Conservation (phyloP, 768 basidiomycete species). For the Gloeostereum incarnatum region DNA sequence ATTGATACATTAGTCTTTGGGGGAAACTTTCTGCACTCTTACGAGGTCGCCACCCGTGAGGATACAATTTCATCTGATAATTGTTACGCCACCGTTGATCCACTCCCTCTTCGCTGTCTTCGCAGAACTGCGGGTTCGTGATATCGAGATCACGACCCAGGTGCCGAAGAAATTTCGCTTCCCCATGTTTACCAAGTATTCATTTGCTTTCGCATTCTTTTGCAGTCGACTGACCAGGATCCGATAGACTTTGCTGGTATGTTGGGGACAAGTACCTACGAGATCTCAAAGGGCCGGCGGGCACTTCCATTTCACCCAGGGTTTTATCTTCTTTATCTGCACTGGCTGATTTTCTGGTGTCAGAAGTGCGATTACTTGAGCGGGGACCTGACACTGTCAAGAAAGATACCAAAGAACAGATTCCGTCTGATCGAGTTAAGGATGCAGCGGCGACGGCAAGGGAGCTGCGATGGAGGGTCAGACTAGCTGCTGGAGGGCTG, state of each 20-base stretch:
- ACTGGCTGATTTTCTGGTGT: constrained; percentile 72
- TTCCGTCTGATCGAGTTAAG: constrained; percentile 74
- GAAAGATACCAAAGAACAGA: constrained; percentile 72
- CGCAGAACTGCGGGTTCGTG: constrained; percentile 76
- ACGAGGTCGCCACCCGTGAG: constrained; percentile 80
- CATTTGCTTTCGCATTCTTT: neutral
- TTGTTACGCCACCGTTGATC: too few species aligned
- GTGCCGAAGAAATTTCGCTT: constrained; percentile 92
- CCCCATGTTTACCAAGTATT: constrained; percentile 68
- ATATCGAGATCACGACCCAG: constrained; percentile 87
- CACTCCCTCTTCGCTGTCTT: neutral
- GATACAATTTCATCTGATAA: too few species aligned
- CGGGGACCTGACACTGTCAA: constrained; percentile 59
- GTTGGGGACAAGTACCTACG: constrained; percentile 75
- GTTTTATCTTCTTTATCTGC: constrained; percentile 63
- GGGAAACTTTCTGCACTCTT: constrained; percentile 95
- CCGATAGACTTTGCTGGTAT: constrained; percentile 77
- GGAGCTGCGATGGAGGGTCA: constrained; percentile 80
- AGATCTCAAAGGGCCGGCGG: constrained; percentile 48
- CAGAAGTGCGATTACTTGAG: constrained; percentile 67
- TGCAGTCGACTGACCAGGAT: neutral
- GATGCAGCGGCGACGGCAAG: constrained; percentile 75
- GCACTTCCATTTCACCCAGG: constrained; percentile 29
- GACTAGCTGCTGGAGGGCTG: constrained; percentile 44
- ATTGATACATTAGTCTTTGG: constrained; percentile 91